These are phyloP conservation scores for Fistulinella prunicolor DNA, from an alignment of 768 basidiomycete genomes.

Conservation along the genomic window DNA sequence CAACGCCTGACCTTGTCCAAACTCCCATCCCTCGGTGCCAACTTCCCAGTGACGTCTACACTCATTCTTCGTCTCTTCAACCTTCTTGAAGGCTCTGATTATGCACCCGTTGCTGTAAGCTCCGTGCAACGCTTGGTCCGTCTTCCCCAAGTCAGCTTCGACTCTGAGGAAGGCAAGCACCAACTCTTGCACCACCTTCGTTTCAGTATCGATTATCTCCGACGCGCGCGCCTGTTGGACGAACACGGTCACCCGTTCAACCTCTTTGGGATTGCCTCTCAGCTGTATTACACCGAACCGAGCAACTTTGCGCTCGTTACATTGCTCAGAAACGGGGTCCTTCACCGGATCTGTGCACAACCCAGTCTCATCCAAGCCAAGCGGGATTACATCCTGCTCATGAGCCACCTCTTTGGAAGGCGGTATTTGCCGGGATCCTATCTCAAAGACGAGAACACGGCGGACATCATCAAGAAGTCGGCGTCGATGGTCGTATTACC, in stretches of 20 bases:
- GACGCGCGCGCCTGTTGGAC: constrained; percentile 53
- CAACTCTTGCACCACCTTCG: constrained; percentile 65
- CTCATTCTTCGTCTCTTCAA: constrained; percentile 63
- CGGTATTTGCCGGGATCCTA: constrained; percentile 48
- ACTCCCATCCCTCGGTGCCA: constrained; percentile 58
- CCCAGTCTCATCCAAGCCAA: constrained; percentile 40
- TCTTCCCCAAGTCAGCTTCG: constrained; percentile 58
- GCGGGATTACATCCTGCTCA: constrained; percentile 48
- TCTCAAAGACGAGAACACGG: constrained; percentile 35
- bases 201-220: constrained; percentile 70
- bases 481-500: constrained; percentile 59
- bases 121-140: constrained; percentile 52
- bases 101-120: constrained; percentile 45
- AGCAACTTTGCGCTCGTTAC: constrained; percentile 64
- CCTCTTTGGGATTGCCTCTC: constrained; percentile 51
- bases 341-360: constrained; percentile 56
- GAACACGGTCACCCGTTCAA: constrained; percentile 55
- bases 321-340: constrained; percentile 53
- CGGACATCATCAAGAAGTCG: constrained; percentile 39
- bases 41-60: constrained; percentile 66
- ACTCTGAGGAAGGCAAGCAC: constrained; percentile 49
- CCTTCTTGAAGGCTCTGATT: constrained; percentile 57
- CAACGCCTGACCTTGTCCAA: constrained; percentile 63
- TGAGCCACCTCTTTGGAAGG: constrained; percentile 69
- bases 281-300: constrained; percentile 65